Conservation (phyloP, 1,284 basidiomycete species). For the Sparassis latifolia region DNA sequence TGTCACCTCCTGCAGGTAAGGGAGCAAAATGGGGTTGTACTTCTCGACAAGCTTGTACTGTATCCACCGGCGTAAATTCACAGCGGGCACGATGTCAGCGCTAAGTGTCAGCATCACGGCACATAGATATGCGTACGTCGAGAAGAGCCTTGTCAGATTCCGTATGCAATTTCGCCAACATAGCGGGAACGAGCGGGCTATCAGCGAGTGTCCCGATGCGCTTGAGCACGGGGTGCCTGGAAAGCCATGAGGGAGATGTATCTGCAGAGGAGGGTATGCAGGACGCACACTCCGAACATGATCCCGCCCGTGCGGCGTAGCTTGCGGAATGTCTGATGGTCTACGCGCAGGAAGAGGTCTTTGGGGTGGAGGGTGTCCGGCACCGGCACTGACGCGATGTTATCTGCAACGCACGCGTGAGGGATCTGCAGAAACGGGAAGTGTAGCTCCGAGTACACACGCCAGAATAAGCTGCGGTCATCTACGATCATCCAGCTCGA, state of each 20-base stretch:
- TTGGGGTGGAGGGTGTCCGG: conserved; percentile 23
- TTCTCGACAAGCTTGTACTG: conserved; percentile 30
- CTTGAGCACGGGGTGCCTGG: conserved; percentile 31
- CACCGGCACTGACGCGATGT: conserved; percentile 20
- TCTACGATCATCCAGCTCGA: conserved; percentile 37
- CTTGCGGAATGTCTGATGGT: conserved; percentile 38
- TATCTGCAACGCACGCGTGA: conserved; percentile 16
- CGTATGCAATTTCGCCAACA: conserved; percentile 31
- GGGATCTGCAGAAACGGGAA: neutral
- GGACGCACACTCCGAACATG: conserved; percentile 32
- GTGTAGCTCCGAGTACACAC: conserved; percentile 11
- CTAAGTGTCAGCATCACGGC: neutral
- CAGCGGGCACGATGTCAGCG: neutral
- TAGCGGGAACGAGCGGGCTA: conserved; percentile 30
- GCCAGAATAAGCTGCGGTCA: conserved; percentile 30
- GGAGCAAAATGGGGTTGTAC: conserved; percentile 28
- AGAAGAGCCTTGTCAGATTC: conserved; percentile 27
- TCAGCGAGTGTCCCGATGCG: conserved; percentile 30
- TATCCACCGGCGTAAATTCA: no score
- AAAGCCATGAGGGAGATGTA: neutral
- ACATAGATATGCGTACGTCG: conserved; percentile 16
- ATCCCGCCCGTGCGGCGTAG: conserved; percentile 31
- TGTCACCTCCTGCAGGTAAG: conserved; percentile 31
- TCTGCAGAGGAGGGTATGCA: neutral
- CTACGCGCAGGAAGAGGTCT: conserved; percentile 29